Conservation (phyloP, 129 eudicot genomes). For the Flaveria brownii region DNA sequence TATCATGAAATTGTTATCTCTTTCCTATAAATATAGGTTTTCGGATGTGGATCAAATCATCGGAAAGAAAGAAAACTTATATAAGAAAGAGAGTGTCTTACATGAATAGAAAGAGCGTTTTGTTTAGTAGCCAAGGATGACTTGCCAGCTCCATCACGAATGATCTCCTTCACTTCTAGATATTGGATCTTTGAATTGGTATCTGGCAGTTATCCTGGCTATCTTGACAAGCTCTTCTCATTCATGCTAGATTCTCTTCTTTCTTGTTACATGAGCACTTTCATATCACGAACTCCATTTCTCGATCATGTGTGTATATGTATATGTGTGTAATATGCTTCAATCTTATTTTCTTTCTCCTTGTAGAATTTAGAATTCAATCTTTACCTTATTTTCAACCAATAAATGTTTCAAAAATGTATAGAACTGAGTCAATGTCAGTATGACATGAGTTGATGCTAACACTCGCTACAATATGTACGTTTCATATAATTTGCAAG, state of each 20-base stretch:
- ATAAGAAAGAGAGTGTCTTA: not conserved
- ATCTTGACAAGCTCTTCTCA: not conserved
- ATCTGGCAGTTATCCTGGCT: conserved; percentile 6
- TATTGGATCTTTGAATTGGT: not conserved
- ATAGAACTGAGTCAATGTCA: too few relatives aligned
- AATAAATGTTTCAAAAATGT: too few relatives aligned
- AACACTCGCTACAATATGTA: too few relatives aligned
- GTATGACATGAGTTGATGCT: too few relatives aligned
- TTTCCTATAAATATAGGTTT: not conserved
- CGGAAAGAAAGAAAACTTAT: not conserved
- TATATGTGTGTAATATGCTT: too few relatives aligned
- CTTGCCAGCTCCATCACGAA: conserved; percentile 41
- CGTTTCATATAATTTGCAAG: too few relatives aligned
- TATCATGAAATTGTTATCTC: too few relatives aligned
- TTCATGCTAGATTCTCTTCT: conserved; percentile 13
- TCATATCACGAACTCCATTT: not conserved
- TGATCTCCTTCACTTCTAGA: not conserved
- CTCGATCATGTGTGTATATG: not conserved
- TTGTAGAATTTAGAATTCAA: too few relatives aligned
- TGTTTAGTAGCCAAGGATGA: conserved; percentile 75
- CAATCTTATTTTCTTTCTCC: too few relatives aligned
- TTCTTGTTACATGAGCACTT: not conserved
- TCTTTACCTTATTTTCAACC: too few relatives aligned
- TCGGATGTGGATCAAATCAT: not conserved
- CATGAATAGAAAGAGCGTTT: not conserved